A percentile compares a stretch with the other conserved stretches of the same genome.
These are phyloP conservation scores for Candida ponderosae DNA, from an alignment of 805 yeast species.

Conservation along the genomic window DNA sequence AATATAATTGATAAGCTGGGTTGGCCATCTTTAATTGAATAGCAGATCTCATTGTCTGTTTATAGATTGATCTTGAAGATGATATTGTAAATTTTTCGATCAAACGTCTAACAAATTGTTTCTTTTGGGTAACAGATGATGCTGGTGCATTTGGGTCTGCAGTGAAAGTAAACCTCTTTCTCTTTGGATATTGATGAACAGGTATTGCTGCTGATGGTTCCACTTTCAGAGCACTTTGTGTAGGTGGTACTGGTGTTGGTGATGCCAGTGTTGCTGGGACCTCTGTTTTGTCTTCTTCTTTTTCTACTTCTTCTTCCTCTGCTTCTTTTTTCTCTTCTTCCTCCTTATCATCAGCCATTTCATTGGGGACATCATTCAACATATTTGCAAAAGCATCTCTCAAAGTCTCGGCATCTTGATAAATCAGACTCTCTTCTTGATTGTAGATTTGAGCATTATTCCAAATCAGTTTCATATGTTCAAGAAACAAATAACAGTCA, in stretches of 20 bases:
- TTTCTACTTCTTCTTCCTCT: slow-evolving; percentile 3
- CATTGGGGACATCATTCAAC: slow-evolving; percentile 10
- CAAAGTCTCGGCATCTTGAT: slow-evolving; percentile 61
- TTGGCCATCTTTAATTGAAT: background rate
- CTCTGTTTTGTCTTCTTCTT: slow-evolving; percentile 6
- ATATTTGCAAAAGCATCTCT: slow-evolving; percentile 40
- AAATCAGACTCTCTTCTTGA: slow-evolving; percentile 62
- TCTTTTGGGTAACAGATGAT: slow-evolving; percentile 1
- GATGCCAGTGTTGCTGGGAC: slow-evolving; percentile 3
- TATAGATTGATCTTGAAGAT: slow-evolving; percentile 22
- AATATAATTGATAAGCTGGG: slow-evolving; percentile 13
- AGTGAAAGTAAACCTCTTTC: slow-evolving; percentile 3
- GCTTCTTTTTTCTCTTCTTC: slow-evolving; percentile 1
- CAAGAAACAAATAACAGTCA: slow-evolving; percentile 46
- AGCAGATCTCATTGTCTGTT: slow-evolving; percentile 17
- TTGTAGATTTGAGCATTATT: slow-evolving; percentile 74
- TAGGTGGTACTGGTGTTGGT: slow-evolving; percentile 3
- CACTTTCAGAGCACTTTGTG: slow-evolving; percentile 4
- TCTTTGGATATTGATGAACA: slow-evolving; percentile 3
- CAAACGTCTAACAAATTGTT: slow-evolving; percentile 13
- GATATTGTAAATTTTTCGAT: slow-evolving; percentile 22
- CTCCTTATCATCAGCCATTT: background rate
- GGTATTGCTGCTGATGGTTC: slow-evolving; percentile 2
- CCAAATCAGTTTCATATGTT: slow-evolving; percentile 58
- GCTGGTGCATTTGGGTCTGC: too few relatives aligned